These are phyloP conservation scores for Bipolaris zeicola DNA, from an alignment of 2,329 filamentous ascomycete genomes.

Conservation along the genomic window DNA sequence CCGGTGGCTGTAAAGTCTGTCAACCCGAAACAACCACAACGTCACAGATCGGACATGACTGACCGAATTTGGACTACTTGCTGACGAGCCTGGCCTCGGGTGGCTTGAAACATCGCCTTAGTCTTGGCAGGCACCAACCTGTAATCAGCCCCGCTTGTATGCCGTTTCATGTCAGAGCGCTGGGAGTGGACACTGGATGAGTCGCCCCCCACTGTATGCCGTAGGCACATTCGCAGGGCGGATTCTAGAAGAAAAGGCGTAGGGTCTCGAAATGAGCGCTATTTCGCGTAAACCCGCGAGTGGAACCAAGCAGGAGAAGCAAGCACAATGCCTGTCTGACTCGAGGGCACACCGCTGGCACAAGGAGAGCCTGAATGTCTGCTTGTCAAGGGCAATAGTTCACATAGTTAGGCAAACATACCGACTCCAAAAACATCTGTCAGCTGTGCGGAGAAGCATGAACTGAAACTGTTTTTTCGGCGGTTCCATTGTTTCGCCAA, in stretches of 20 bases:
- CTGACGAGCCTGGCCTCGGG: conserved; percentile 4
- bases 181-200: conserved; percentile 17
- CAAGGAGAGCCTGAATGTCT: background rate
- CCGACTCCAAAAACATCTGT: conserved; percentile 2
- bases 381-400: background rate
- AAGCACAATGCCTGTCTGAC: background rate
- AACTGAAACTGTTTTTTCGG: conserved; percentile 11
- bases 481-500: conserved; percentile 35
- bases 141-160: conserved; percentile 24
- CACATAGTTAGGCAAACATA: background rate
- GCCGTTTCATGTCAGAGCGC: conserved; percentile 24
- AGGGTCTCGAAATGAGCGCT: conserved; percentile 7
- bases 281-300: background rate
- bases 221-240: conserved; percentile 11
- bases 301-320: conserved; percentile 1
- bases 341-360: background rate
- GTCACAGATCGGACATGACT: background rate
- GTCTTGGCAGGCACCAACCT: conserved; percentile 17
- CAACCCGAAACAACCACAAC: conserved; percentile 6
- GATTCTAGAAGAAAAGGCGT: conserved; percentile 13
- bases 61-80: background rate
- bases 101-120: conserved; percentile 16
- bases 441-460: conserved; percentile 3
- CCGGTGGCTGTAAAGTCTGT: conserved; percentile 1
- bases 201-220: conserved; percentile 20